Evolutionary conservation across 2,329 filamentous ascomycete genomes (phyloP), one percentile per base, ranked within the genome.

Genomic region (Aspergillus quadrilineatus): DNA sequence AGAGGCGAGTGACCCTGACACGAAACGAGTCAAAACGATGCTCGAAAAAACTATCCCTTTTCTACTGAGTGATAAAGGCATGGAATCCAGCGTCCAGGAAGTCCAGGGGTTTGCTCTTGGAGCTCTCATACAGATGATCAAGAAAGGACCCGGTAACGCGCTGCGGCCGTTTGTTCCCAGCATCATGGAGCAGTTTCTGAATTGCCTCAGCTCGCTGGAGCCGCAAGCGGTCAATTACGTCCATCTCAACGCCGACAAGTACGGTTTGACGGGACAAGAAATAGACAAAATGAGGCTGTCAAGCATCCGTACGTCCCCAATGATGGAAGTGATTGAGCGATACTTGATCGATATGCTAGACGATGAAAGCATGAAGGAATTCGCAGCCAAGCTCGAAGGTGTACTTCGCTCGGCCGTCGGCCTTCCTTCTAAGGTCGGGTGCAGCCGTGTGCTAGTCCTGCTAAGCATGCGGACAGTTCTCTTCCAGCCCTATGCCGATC

Each of bases 351-450:
- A 96, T 58, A 86, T 90, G 51, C 81, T 95, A 1, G 91, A 97
- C 67, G 86, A 85, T 6, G 77, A 80, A 4, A 87, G 89, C n/a
- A 93, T 97, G 85, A 81, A 82, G 45, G 80, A 86, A 17, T 80
- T 97, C 8, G 85, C 87, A 36, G 85, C 87, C 2, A 84, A 80
- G 44, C 81, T 99, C 0, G 88, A 94, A 70, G 82, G 83, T 30
- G 87, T 89, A 0, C 90, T 97, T 74, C 94, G 93, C 70, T 86
- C 83, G 28, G 90, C 92, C 1, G 86, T 99, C 37, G 93, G 92
- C 1, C 86, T 97, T 75, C 93, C 93, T 1, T 95, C 92, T 0
- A 97, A 97, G 77, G 89, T 97, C 47, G 94, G 92, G 37, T 95
- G 92, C 67, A 89, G 89, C 61, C 85, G 91, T 54, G 87, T 97